A percentile compares a stretch with the other conserved stretches of the same genome.
These are phyloP conservation scores for Trichoderma harzianum DNA, from an alignment of 2,329 filamentous ascomycete genomes.

Conservation along the genomic window DNA sequence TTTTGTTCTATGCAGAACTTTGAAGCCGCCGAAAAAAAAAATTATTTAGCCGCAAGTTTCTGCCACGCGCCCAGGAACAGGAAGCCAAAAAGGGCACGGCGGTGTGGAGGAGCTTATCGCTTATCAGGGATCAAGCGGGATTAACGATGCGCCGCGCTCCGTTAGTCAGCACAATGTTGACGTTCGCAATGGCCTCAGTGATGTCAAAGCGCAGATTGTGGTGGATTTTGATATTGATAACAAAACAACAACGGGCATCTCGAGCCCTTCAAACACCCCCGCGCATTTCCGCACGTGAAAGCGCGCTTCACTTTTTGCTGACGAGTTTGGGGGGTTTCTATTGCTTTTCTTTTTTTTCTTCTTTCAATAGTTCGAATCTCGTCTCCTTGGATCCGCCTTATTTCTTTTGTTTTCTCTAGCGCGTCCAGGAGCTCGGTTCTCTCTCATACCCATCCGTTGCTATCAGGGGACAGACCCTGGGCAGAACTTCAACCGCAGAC, in stretches of 20 bases:
- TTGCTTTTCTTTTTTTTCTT: background rate
- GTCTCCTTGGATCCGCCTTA: background rate
- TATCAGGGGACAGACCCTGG: background rate
- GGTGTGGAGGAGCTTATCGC: slow-evolving; percentile 20
- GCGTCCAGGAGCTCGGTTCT: background rate
- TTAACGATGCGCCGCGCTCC: slow-evolving; percentile 21
- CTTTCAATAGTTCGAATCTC: background rate
- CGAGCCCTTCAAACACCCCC: background rate
- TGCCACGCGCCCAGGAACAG: slow-evolving; percentile 15
- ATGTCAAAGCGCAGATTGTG: background rate
- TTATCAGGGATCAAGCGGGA: slow-evolving; percentile 17
- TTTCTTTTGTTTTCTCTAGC: background rate
- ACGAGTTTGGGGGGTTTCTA: background rate
- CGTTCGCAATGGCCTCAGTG: slow-evolving; percentile 15
- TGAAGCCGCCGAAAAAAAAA: background rate
- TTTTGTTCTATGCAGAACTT: background rate
- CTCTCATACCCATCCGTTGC: background rate
- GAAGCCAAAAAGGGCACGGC: background rate
- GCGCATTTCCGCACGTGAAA: background rate
- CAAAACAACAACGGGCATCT: background rate
- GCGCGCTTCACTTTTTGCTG: background rate
- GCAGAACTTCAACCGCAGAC: background rate
- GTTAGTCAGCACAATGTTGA: slow-evolving; percentile 9
- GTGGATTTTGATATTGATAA: background rate
- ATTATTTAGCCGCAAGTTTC: slow-evolving; percentile 8